Evolutionary conservation across 306 rosid genomes (phyloP), one percentile per base, ranked within the genome.

Genomic region (Cucumis sativus): DNA sequence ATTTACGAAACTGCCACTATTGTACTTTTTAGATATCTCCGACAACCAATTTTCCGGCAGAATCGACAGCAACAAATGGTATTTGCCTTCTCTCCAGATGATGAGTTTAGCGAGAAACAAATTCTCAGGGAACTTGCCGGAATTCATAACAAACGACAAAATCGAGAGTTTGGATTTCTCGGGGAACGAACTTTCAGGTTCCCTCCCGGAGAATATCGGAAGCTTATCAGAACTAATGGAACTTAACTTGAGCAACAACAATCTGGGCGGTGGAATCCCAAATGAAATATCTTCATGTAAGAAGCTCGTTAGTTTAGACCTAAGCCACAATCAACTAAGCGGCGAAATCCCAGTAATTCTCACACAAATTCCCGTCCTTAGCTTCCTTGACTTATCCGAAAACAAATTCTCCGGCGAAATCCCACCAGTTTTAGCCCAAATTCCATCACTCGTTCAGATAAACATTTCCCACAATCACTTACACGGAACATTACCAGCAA

Each of bases 11-110:
- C 82, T 96, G 12, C 89, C 92, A 0, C 86, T 78, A 13, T 68
- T 91, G 10, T 88, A 92, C 77, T 87, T 91, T 85, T 81, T 96
- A 80, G 99, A 96, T 75, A 74, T 96, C 82, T 96, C 99, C 2
- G 82, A 87, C 8, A 96, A 96, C 71, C 39, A 80, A 64, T 59
- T 96, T 20, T 83, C 89, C 5, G 96, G 99, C 25, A 78, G 93
- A 52, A 83, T 92, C 40, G 87, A 85, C 60, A 83, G 78, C 70
- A 74, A 59, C 47, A 79, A 70, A 13, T 96, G 99, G 99, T 25
- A 87, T 15, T 83, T 90, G 91, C 85, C 91, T 1, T 76, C 88
- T 0, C 96, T 96, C 33, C 89, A 92, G 81, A 91, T 92, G 99
- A 92, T 96, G 33, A 92, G 78, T 77, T 83, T 96, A 45, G 91